Evolutionary conservation across 1,284 basidiomycete species (phyloP), one percentile per base, ranked within the genome.

Genomic region (Leccinum subrobustum): DNA sequence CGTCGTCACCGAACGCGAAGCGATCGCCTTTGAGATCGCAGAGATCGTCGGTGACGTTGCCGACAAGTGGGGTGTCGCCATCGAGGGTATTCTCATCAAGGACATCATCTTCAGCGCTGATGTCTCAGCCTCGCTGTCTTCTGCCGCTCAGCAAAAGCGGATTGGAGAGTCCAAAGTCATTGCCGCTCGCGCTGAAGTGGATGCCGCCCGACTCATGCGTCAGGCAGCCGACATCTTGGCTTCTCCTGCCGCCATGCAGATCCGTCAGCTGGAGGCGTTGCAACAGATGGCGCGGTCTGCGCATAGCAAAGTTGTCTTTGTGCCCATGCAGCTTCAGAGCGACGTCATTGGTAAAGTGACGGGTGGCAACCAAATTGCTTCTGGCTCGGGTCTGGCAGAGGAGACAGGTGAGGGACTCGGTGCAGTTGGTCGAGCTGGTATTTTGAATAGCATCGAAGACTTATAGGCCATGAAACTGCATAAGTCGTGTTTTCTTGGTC

Each of bases 101-200:
- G 93, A 96, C 75, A 93, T 95, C 78, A 89, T 95, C 76, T 97
- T 98, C 83, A 92, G 90, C 52, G 70, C 89, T 56, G 96, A 98
- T 66, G 85, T 98, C n/a, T 88, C 95, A 64, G 91, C 94, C 33
- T 93, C 91, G 11, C 84, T 98, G 62, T 96, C 93, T 35, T 92
- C 90, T 62, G 96, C 96, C 27, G 95, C 95, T 37, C 94, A 96
- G 72, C 91, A 93, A 79, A 96, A 96, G 83, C 86, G 96, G 63
- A 88, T 98, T 65, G 96, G 95, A 77, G 96, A 98, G 78, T 87
- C 85, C 73, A 98, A 96, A 77, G 94, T 98, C 72, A 98, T 98
- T 69, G 95, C 95, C 52, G 96, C 96, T 0, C 86, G 93, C 63
- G 96, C 96, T 18, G 96, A 98, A 79, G 96, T 98, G 64, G 94